Conservation (phyloP, 176 grass and related monocot genomes). For the sorghum (Sorghum bicolor) region DNA sequence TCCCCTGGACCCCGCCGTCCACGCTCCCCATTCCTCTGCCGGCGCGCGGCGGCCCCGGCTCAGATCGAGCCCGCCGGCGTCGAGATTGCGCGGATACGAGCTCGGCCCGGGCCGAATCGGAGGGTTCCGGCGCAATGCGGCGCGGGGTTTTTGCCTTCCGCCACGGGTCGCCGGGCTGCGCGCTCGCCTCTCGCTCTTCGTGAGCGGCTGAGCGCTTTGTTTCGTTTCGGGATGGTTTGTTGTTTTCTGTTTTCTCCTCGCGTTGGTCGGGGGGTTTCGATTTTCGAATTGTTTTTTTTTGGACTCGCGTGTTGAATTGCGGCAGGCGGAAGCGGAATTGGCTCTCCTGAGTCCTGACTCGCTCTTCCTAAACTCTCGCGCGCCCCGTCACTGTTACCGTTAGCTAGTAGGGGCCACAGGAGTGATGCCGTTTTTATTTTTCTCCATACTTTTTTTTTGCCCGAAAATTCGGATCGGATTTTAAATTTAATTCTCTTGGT, state of each 20-base stretch:
- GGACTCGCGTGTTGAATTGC: not conserved
- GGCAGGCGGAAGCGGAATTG: not conserved
- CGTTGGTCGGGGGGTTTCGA: constrained; percentile 26
- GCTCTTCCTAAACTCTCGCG: constrained; percentile 7
- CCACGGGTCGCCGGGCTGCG: not conserved
- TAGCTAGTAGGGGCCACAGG: not conserved
- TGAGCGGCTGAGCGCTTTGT: not conserved
- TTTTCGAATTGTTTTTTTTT: not conserved
- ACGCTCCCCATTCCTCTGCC: constrained; percentile 69
- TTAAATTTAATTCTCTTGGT: not conserved
- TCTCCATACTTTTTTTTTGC: not conserved
- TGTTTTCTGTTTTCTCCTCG: not conserved
- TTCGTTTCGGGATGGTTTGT: constrained; percentile 26
- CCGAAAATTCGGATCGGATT: not conserved
- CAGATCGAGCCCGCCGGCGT: constrained; percentile 30
- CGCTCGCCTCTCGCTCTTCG: not conserved
- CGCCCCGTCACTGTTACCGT: constrained; percentile 24
- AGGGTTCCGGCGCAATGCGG: constrained; percentile 15
- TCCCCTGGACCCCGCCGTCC: constrained; percentile 51
- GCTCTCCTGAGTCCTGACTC: not conserved
- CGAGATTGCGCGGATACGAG: constrained; percentile 12
- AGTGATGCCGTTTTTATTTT: not conserved
- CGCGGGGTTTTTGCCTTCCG: constrained; percentile 30
- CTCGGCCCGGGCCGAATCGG: not conserved
- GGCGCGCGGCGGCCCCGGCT: not conserved